A percentile compares a stretch with the other conserved stretches of the same genome.
These are phyloP conservation scores for Lobosporangium transversale DNA, from an alignment of 192 early-diverging fungal species.

Conservation along the genomic window DNA sequence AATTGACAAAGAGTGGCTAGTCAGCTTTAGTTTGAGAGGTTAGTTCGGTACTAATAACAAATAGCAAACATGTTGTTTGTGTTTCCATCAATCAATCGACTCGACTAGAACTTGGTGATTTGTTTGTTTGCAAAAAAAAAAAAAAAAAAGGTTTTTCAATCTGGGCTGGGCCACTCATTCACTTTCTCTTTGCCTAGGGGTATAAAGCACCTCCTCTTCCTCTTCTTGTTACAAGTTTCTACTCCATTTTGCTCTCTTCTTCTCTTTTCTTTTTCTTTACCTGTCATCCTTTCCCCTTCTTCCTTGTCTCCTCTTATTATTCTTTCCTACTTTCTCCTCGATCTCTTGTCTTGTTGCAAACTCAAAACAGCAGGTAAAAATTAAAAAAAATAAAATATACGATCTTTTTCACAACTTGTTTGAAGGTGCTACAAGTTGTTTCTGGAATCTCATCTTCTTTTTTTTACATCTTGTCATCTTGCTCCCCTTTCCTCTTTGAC, in stretches of 20 bases:
- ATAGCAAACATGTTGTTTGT: too few species aligned
- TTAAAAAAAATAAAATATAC: neutral
- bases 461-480: slow-evolving; percentile 2
- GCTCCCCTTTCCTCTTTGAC: neutral
- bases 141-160: too few species aligned
- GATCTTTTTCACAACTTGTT: neutral
- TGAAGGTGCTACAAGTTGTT: neutral
- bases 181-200: too few species aligned
- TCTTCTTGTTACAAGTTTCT: neutral
- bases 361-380: neutral
- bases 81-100: too few species aligned
- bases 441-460: slow-evolving; percentile 1
- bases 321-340: neutral
- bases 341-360: too few species aligned
- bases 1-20: too few species aligned
- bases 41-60: too few species aligned
- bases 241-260: neutral
- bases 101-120: too few species aligned
- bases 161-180: too few species aligned
- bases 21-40: too few species aligned
- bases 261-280: slow-evolving; percentile 3
- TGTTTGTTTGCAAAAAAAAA: too few species aligned
- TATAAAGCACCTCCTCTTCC: slow-evolving; percentile 14
- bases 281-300: neutral
- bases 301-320: neutral